Evolutionary conservation across 2,329 filamentous ascomycete genomes (phyloP).

Genomic region (Periconia digitata): DNA sequence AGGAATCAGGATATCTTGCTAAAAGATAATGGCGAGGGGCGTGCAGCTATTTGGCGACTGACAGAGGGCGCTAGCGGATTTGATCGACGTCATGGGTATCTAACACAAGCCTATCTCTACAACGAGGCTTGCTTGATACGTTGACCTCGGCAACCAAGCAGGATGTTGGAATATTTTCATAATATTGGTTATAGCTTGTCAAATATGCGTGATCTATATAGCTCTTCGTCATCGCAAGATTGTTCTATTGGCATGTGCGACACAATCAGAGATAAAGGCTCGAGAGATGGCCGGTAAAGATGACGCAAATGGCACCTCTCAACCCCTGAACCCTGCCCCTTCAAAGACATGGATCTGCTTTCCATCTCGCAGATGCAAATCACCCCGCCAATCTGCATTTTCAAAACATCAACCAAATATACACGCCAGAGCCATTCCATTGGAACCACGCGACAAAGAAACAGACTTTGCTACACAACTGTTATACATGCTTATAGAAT

Average conservation of each 20-base stretch:
- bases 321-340: not conserved
- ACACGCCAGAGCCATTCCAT: too few species aligned
- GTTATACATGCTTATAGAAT: not conserved
- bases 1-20: not conserved
- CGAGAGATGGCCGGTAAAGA: not conserved
- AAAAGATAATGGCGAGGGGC: conserved; percentile 10
- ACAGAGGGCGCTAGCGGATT: conserved; percentile 3
- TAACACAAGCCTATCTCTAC: conserved; percentile 1
- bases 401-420: not conserved
- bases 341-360: too few species aligned
- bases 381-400: not conserved
- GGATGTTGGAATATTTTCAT: too few species aligned
- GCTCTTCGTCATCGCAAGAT: too few species aligned
- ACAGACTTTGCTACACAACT: not conserved
- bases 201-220: too few species aligned
- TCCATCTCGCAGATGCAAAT: not conserved
- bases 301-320: not conserved
- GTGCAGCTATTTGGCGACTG: conserved; percentile 7
- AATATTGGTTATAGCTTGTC: too few species aligned
- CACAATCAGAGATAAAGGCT: too few species aligned
- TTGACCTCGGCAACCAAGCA: too few species aligned
- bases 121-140: too few species aligned
- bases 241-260: too few species aligned
- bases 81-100: conserved; percentile 21
- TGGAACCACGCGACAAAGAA: too few species aligned